phyloP scores from a whole-genome alignment of 169 alveolate genomes.

The Perkinsus marinus region DNA sequence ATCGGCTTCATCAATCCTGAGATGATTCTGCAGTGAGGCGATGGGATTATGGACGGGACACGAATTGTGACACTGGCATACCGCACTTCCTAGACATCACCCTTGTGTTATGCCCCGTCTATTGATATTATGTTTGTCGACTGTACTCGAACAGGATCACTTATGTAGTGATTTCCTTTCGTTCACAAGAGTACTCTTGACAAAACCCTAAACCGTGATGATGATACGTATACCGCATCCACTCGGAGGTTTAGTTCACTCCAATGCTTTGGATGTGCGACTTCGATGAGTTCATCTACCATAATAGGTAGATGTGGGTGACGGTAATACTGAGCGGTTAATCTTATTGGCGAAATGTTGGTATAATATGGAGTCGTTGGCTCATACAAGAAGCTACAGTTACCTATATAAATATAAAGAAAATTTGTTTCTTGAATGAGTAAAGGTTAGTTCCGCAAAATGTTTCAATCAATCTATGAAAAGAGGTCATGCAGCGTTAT shows the following conservation, averaged over 20 bases:
- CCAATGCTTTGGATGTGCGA: neutral
- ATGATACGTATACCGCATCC: neutral
- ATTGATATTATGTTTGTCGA: neutral
- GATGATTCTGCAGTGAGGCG: too few species aligned
- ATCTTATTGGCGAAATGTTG: too few species aligned
- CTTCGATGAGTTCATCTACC: neutral
- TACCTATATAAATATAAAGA: too few species aligned
- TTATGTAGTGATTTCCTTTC: neutral
- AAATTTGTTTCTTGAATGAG: too few species aligned
- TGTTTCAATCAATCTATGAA: too few species aligned
- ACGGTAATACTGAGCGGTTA: neutral
- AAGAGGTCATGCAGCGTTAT: too few species aligned
- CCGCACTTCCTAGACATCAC: neutral
- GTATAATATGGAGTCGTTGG: too few species aligned
- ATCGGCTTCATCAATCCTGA: neutral
- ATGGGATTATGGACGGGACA: neutral
- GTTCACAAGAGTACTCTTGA: neutral
- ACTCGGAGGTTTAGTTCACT: neutral
- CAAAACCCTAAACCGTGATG: neutral
- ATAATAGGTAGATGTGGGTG: neutral
- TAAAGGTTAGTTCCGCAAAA: too few species aligned
- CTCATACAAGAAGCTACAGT: too few species aligned
- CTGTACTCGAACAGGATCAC: neutral
- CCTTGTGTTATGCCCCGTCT: neutral
- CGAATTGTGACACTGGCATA: neutral